These are phyloP conservation scores for Lentinula lateritia DNA, from an alignment of 768 basidiomycete genomes.

Conservation along the genomic window DNA sequence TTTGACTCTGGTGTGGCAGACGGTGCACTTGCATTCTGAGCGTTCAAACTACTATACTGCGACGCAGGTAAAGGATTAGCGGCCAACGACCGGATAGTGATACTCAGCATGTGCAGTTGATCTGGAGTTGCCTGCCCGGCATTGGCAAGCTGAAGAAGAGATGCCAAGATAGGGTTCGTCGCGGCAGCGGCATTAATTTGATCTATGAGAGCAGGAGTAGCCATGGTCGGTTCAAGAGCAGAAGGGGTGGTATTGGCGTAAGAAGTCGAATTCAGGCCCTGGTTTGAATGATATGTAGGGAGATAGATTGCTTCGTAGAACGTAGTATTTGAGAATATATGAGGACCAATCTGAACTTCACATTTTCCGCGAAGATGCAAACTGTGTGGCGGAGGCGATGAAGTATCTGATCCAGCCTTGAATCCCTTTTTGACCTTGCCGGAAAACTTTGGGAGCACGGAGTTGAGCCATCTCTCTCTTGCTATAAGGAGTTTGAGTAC, in stretches of 20 bases:
- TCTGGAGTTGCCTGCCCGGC: slow-evolving; percentile 55
- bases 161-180: slow-evolving; percentile 62
- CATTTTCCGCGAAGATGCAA: slow-evolving; percentile 62
- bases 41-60: not conserved
- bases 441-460: slow-evolving; percentile 68
- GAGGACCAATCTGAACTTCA: slow-evolving; percentile 71
- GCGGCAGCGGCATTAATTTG: slow-evolving; percentile 65
- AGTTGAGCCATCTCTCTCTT: slow-evolving; percentile 64
- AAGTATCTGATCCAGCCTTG: slow-evolving; percentile 51
- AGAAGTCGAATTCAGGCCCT: slow-evolving; percentile 13
- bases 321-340: slow-evolving; percentile 59
- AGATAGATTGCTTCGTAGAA: slow-evolving; percentile 75
- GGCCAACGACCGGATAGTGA: slow-evolving; percentile 69
- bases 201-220: slow-evolving; percentile 48
- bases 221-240: slow-evolving; percentile 36
- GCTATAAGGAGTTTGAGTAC: slow-evolving; percentile 33
- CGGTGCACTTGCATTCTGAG: slow-evolving; percentile 8
- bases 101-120: slow-evolving; percentile 61
- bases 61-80: slow-evolving; percentile 13
- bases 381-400: slow-evolving; percentile 61
- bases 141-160: slow-evolving; percentile 60
- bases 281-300: slow-evolving; percentile 10
- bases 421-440: slow-evolving; percentile 33
- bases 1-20: slow-evolving; percentile 20
- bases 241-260: slow-evolving; percentile 14